Conservation (phyloP, 129 eudicot species). For the Chrysanthemum lavandulifolium region DNA sequence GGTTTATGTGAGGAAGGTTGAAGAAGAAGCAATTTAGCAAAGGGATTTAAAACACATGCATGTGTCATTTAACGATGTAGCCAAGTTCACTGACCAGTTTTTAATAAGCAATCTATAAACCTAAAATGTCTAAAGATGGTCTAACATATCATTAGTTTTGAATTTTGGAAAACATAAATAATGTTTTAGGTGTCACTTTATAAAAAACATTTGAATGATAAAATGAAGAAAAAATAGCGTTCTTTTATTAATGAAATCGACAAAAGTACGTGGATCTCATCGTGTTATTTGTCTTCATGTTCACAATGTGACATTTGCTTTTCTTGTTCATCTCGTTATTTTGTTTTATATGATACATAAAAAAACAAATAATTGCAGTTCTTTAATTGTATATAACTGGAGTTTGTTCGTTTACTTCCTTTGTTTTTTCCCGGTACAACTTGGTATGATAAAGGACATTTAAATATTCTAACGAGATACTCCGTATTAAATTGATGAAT, state of each 20-base stretch:
- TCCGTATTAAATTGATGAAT: too few relatives aligned
- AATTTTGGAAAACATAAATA: not conserved
- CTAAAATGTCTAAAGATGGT: too few relatives aligned
- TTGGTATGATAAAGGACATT: too few relatives aligned
- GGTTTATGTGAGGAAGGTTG: not conserved
- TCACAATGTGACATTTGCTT: not conserved
- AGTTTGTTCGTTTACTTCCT: too few relatives aligned
- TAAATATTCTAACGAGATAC: too few relatives aligned
- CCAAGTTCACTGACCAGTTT: too few relatives aligned
- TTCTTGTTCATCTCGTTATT: not conserved
- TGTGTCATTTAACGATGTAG: too few relatives aligned
- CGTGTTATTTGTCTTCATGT: not conserved
- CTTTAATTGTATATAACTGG: too few relatives aligned
- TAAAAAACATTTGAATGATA: not conserved
- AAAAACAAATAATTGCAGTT: too few relatives aligned
- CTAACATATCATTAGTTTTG: too few relatives aligned
- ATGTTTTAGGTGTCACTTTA: not conserved
- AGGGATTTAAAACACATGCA: not conserved
- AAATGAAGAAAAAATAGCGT: not conserved
- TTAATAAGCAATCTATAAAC: too few relatives aligned
- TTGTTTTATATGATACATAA: not conserved
- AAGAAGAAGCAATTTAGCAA: not conserved
- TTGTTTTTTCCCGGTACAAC: too few relatives aligned
- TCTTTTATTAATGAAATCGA: not conserved
- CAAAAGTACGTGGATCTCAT: conserved; percentile 16